These are phyloP conservation scores for Dothiorella sarmentorum DNA, from an alignment of 2,329 filamentous ascomycete genomes.

Conservation along the genomic window DNA sequence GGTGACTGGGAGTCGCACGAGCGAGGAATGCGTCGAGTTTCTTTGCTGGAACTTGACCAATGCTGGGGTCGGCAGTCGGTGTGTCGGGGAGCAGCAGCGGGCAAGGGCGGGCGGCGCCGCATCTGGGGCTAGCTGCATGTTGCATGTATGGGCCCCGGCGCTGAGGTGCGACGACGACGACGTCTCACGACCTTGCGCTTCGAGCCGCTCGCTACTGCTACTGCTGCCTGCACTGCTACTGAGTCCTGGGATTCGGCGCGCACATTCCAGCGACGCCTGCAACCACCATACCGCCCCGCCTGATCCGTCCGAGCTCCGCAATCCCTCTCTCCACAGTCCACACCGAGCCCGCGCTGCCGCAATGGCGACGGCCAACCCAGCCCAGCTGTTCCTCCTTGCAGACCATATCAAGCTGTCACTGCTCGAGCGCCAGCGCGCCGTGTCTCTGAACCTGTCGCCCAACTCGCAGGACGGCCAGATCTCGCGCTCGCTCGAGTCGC, in stretches of 20 bases:
- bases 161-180: too few relatives aligned
- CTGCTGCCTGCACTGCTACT: too few relatives aligned
- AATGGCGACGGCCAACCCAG: conserved; percentile 49
- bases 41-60: conserved; percentile 10
- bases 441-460: conserved; percentile 72
- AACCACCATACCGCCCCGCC: background rate
- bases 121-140: background rate
- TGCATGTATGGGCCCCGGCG: background rate
- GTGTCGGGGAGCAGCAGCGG: background rate
- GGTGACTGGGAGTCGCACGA: conserved; percentile 10
- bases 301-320: background rate
- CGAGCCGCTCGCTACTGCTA: too few relatives aligned
- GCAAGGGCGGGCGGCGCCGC: background rate
- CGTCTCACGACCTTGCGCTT: too few relatives aligned
- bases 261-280: background rate
- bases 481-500: conserved; percentile 79
- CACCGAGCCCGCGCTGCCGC: conserved; percentile 2
- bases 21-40: conserved; percentile 12
- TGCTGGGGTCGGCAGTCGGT: background rate
- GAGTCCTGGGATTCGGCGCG: too few relatives aligned
- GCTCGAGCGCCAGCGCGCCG: conserved; percentile 83
- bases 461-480: conserved; percentile 86
- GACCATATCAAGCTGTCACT: conserved; percentile 97
- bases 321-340: background rate
- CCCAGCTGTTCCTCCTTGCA: conserved; percentile 84